Evolutionary conservation across 345 rosid genomes (phyloP).

Genomic region (Cardamine occulta): DNA sequence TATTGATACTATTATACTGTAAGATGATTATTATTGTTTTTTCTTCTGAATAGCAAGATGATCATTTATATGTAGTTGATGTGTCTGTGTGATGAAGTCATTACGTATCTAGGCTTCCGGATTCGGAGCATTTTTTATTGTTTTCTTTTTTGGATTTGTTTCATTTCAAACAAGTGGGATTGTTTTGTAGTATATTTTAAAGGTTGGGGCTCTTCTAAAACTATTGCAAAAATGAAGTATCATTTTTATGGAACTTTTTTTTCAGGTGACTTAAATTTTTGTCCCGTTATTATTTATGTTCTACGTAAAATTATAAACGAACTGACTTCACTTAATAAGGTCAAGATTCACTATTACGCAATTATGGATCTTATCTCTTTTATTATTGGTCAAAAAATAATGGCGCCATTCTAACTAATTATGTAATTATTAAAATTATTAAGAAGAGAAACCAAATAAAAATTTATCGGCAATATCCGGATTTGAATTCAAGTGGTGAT

Average conservation of each 20-base stretch:
- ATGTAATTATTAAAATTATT: not conserved
- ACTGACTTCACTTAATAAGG: conserved; percentile 35
- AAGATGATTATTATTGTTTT: not conserved
- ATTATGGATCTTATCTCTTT: conserved; percentile 41
- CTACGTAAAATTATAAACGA: conserved; percentile 29
- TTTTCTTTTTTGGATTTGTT: not conserved
- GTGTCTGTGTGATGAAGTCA: conserved; percentile 11
- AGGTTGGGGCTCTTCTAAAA: conserved; percentile 15
- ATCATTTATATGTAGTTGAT: conserved; percentile 31
- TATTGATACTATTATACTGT: not conserved
- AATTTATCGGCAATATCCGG: not conserved
- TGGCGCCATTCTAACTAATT: conserved; percentile 39
- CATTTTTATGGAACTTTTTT: not conserved
- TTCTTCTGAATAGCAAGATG: not conserved
- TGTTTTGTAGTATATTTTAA: not conserved
- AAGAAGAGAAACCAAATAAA: not conserved
- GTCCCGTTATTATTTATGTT: conserved; percentile 30
- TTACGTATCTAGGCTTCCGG: conserved; percentile 25
- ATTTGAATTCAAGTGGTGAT: not conserved
- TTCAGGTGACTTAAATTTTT: conserved; percentile 37
- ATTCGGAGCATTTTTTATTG: conserved; percentile 2
- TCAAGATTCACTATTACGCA: conserved; percentile 41
- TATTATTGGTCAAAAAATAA: conserved; percentile 38
- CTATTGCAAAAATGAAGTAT: not conserved
- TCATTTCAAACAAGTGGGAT: not conserved